Percentiles rank a stretch among this genome's conserved stretches.
These are phyloP conservation scores for Candida cerambycidarum DNA, from an alignment of 805 yeast species.

Conservation along the genomic window DNA sequence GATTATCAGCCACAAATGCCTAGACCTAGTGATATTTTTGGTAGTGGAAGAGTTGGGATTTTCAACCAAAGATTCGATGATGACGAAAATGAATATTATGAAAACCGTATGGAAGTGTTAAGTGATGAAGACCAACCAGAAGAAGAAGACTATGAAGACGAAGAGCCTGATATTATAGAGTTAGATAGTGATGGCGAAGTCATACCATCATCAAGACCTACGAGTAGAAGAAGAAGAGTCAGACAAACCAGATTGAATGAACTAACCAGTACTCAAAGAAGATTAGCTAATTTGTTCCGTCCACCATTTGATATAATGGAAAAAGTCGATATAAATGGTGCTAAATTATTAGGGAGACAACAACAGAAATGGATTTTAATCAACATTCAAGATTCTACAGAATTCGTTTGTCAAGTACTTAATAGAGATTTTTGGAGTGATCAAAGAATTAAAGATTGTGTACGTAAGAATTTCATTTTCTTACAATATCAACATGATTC, in stretches of 20 bases:
- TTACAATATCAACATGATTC: slow-evolving; percentile 83
- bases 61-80: slow-evolving; percentile 58
- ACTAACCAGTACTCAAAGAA: slow-evolving; percentile 53
- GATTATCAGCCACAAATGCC: slow-evolving; percentile 3
- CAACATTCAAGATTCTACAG: slow-evolving; percentile 82
- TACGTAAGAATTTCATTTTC: slow-evolving; percentile 72
- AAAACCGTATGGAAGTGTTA: slow-evolving; percentile 17
- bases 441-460: slow-evolving; percentile 57
- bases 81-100: slow-evolving; percentile 32
- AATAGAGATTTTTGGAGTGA: slow-evolving; percentile 94
- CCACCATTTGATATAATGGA: slow-evolving; percentile 93
- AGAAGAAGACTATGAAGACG: slow-evolving; percentile 25
- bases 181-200: slow-evolving; percentile 30
- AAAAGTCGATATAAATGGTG: slow-evolving; percentile 66
- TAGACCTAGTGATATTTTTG: slow-evolving; percentile 47
- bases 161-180: slow-evolving; percentile 26
- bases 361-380: slow-evolving; percentile 79
- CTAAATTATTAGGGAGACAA: slow-evolving; percentile 63
- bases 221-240: slow-evolving; percentile 26
- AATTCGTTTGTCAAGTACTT: slow-evolving; percentile 83
- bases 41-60: slow-evolving; percentile 48
- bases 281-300: slow-evolving; percentile 79
- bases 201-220: slow-evolving; percentile 18
- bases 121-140: slow-evolving; percentile 31
- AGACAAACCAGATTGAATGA: slow-evolving; percentile 28